These are phyloP conservation scores for Salix exigua DNA, from an alignment of 345 rosid species.

Conservation along the genomic window DNA sequence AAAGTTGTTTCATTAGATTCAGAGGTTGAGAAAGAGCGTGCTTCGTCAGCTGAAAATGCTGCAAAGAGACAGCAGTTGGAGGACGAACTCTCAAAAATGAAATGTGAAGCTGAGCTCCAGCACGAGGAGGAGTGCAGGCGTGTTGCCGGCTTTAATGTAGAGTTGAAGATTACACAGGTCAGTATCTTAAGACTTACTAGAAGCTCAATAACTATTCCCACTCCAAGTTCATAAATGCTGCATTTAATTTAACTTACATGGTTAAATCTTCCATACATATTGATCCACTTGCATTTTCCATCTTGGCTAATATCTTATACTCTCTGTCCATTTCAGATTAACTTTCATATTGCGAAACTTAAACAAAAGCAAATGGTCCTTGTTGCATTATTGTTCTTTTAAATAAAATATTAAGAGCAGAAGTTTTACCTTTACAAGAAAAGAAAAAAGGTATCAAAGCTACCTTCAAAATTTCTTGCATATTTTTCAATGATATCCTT, in stretches of 20 bases:
- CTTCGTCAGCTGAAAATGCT: constrained; percentile 22
- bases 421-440: neutral
- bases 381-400: neutral
- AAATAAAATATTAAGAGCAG: neutral
- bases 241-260: neutral
- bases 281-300: neutral
- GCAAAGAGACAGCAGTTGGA: constrained; percentile 40
- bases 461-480: neutral
- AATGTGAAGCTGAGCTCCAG: constrained; percentile 40
- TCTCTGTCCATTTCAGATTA: neutral
- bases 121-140: constrained; percentile 30
- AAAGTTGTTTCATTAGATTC: constrained; percentile 45
- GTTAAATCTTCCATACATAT: neutral
- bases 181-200: constrained; percentile 3
- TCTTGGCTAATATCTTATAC: neutral
- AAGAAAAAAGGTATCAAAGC: neutral
- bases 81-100: constrained; percentile 54
- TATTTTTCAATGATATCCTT: neutral
- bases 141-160: constrained; percentile 34
- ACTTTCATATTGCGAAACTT: neutral
- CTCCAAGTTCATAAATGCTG: neutral
- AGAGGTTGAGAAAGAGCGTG: constrained; percentile 26
- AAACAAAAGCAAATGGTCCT: neutral
- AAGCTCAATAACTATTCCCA: neutral
- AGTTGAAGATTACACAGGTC: constrained; percentile 62